Conservation (phyloP, 495 filamentous ascomycete species). For the Neurospora sp. region DNA sequence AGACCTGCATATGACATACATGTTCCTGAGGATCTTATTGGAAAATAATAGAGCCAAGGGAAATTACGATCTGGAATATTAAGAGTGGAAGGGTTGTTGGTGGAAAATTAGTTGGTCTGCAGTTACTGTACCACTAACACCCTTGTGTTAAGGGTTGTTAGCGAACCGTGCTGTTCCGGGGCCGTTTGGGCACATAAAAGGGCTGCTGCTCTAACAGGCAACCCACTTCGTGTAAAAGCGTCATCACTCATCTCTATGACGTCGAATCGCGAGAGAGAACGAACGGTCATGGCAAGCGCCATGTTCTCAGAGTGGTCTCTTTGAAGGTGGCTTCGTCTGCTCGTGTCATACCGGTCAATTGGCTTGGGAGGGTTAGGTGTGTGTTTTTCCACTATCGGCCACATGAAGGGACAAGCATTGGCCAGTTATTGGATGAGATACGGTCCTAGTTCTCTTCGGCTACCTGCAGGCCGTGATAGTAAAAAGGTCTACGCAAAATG, state of each 20-base stretch:
- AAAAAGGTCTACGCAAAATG: neutral
- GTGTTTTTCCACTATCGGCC: neutral
- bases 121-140: neutral
- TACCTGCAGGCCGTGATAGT: neutral
- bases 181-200: neutral
- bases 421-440: neutral
- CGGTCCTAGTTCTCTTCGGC: neutral
- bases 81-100: neutral
- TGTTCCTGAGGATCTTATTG: neutral
- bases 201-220: neutral
- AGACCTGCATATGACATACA: neutral
- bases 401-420: neutral
- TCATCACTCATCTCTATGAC: neutral
- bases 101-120: neutral
- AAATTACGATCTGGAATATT: neutral
- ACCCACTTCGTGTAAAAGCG: neutral
- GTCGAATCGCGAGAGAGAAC: neutral
- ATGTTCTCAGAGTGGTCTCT: neutral
- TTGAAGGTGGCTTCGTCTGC: neutral
- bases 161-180: neutral
- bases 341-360: neutral
- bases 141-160: neutral
- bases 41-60: neutral
- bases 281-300: neutral
- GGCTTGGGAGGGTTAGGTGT: neutral